A percentile compares a stretch with the other conserved stretches of the same genome.
These are phyloP conservation scores for Cladosporium halotolerans DNA, from an alignment of 2,329 filamentous ascomycete species.

Conservation along the genomic window DNA sequence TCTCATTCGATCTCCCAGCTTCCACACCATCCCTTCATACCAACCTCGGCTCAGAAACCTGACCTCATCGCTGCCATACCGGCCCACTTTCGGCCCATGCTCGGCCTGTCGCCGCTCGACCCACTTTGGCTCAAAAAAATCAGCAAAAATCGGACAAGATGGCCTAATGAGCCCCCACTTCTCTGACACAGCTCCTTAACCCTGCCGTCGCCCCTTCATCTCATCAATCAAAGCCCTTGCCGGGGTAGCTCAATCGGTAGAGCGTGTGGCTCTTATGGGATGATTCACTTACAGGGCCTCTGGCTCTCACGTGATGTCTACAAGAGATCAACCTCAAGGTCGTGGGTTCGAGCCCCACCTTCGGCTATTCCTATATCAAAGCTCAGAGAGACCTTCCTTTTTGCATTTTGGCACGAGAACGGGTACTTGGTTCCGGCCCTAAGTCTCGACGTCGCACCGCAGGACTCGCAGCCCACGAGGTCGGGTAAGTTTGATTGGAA, in stretches of 20 bases:
- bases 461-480: too few relatives aligned
- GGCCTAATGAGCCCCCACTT: background rate
- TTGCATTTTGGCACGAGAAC: background rate
- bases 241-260: slow-evolving; percentile 49
- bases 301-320: slow-evolving; percentile 39
- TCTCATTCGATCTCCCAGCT: too few relatives aligned
- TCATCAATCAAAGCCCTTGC: slow-evolving; percentile 20
- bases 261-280: slow-evolving; percentile 46
- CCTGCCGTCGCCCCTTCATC: background rate
- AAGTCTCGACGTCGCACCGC: too few relatives aligned
- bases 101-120: background rate
- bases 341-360: slow-evolving; percentile 23
- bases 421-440: too few relatives aligned
- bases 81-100: background rate
- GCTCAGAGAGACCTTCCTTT: slow-evolving; percentile 1
- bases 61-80: background rate
- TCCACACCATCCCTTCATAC: too few relatives aligned
- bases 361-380: slow-evolving; percentile 21
- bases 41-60: too few relatives aligned
- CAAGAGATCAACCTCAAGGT: slow-evolving; percentile 22
- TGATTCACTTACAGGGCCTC: slow-evolving; percentile 38
- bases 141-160: background rate
- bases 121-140: background rate
- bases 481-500: too few relatives aligned
- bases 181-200: background rate